Percentiles rank a stretch among this genome's conserved stretches.
phyloP scores from a whole-genome alignment of 768 basidiomycete species.

The Rhodosporidiobolus odoratus region DNA sequence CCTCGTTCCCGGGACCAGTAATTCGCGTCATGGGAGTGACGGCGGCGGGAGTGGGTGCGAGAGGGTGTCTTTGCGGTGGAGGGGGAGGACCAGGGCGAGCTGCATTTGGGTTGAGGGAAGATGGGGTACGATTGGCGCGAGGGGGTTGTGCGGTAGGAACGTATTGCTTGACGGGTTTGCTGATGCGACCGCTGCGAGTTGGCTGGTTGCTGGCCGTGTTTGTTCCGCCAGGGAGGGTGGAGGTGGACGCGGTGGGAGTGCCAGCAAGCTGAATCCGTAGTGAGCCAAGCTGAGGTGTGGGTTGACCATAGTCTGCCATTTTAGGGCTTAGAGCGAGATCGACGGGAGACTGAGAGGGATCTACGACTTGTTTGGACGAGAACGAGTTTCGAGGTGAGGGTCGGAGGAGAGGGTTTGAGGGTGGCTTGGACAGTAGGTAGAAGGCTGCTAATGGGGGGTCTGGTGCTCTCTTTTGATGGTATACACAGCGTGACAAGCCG shows the following conservation, averaged over 20 bases:
- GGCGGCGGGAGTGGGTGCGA: neutral
- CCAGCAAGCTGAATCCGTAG: too few relatives aligned
- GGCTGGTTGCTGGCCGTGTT: neutral
- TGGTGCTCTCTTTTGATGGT: neutral
- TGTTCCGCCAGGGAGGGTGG: neutral
- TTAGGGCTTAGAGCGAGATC: neutral
- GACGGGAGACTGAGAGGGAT: neutral
- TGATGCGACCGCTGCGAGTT: slow-evolving; percentile 26
- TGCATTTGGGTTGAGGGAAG: slow-evolving; percentile 28
- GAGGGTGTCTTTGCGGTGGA: slow-evolving; percentile 19
- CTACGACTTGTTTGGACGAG: neutral
- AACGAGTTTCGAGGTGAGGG: too few relatives aligned
- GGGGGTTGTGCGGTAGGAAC: neutral
- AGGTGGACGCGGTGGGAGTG: neutral
- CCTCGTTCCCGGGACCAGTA: slow-evolving; percentile 21
- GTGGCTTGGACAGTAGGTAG: too few relatives aligned
- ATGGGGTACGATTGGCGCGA: neutral
- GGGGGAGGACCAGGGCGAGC: neutral
- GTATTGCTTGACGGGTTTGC: slow-evolving; percentile 25
- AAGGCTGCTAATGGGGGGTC: neutral
- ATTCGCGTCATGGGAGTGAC: slow-evolving; percentile 31
- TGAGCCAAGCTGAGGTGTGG: too few relatives aligned
- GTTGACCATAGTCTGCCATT: neutral
- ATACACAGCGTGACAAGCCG: neutral
- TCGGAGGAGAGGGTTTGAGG: neutral